phyloP scores from a whole-genome alignment of 75 land plant species.

The Pinus tabuliformis region DNA sequence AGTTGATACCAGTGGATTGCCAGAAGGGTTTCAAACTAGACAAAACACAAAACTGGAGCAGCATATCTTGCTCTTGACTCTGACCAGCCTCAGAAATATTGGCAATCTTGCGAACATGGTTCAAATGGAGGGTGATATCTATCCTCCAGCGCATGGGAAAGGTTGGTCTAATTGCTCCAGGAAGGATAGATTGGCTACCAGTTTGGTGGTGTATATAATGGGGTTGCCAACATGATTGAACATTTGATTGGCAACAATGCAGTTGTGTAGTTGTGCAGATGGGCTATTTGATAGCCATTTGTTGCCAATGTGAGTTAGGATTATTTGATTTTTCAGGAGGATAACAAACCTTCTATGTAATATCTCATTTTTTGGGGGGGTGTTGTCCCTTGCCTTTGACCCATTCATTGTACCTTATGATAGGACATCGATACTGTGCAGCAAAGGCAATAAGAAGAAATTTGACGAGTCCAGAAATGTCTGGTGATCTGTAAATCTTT shows the following conservation, averaged over 20 bases:
- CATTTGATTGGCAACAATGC: background rate
- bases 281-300: background rate
- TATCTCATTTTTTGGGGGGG: slow-evolving; percentile 12
- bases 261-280: background rate
- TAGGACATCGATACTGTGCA: background rate
- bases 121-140: background rate
- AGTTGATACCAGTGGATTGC: slow-evolving; percentile 10
- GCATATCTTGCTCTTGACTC: background rate
- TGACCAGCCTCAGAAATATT: slow-evolving; percentile 8
- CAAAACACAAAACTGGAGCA: background rate
- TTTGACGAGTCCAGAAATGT: slow-evolving; percentile 8
- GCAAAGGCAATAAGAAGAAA: slow-evolving; percentile 6
- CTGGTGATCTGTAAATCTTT: slow-evolving; percentile 11
- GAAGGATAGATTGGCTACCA: background rate
- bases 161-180: background rate
- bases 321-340: slow-evolving; percentile 6
- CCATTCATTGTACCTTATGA: slow-evolving; percentile 10
- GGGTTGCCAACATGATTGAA: slow-evolving; percentile 13
- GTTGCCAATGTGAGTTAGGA: slow-evolving; percentile 3
- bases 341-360: slow-evolving; percentile 10
- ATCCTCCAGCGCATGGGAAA: background rate
- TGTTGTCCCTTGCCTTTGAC: slow-evolving; percentile 2
- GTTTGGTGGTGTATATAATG: slow-evolving; percentile 3
- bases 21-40: slow-evolving; percentile 11
- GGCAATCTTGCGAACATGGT: background rate